phyloP scores from a whole-genome alignment of 495 filamentous ascomycete genomes.

The Penicillium waksmanii region DNA sequence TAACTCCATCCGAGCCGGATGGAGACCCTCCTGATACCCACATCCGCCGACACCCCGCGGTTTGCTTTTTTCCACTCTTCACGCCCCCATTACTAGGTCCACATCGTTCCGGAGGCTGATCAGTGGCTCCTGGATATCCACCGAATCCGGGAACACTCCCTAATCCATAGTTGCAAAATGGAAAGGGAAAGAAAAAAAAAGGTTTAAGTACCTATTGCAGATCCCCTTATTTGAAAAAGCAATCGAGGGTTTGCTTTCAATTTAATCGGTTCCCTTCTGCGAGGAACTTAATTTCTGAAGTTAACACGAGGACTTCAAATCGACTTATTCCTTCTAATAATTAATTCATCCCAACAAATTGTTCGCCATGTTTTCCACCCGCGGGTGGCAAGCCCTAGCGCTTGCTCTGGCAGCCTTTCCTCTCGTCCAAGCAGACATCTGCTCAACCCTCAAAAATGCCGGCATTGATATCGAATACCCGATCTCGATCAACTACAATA shows the following conservation, averaged over 20 bases:
- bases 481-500: constrained; percentile 30
- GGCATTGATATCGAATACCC: constrained; percentile 36
- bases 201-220: constrained; percentile 8
- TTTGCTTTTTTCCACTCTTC: background rate
- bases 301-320: no score
- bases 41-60: background rate
- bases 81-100: constrained; percentile 6
- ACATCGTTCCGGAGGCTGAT: constrained; percentile 1
- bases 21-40: background rate
- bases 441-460: constrained; percentile 34
- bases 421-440: constrained; percentile 38
- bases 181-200: background rate
- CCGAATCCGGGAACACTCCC: constrained; percentile 2
- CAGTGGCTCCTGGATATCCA: constrained; percentile 16
- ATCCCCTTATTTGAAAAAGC: background rate
- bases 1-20: background rate
- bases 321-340: background rate
- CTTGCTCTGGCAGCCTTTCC: constrained; percentile 28
- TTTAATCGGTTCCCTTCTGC: background rate
- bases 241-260: background rate
- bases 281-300: no score
- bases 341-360: background rate
- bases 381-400: constrained; percentile 26
- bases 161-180: background rate
- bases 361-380: constrained; percentile 22